Evolutionary conservation across 345 rosid genomes (phyloP).

Genomic region (Toxicodendron radicans): DNA sequence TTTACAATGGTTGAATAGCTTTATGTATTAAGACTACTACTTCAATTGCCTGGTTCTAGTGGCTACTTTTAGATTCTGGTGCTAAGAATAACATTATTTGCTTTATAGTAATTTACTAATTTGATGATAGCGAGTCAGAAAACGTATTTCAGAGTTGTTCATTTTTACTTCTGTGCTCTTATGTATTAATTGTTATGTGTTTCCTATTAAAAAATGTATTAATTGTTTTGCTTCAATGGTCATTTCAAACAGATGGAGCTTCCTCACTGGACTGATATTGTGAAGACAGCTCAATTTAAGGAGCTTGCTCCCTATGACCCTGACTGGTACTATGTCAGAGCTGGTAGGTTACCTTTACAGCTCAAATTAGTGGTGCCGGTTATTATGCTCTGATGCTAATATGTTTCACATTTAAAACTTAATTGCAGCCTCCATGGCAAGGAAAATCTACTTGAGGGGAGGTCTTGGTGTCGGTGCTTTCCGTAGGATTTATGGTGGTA

Average conservation of each 20-base stretch:
- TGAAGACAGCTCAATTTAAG: conserved; percentile 72
- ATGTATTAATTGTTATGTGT: neutral
- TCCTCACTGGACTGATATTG: conserved; percentile 86
- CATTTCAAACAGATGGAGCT: conserved; percentile 62
- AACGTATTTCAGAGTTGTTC: neutral
- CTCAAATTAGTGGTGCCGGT: neutral
- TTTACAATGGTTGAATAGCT: neutral
- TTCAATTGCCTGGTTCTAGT: neutral
- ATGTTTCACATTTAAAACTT: neutral
- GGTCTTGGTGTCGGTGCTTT: conserved; percentile 95
- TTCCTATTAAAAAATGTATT: neutral
- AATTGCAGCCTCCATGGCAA: conserved; percentile 80
- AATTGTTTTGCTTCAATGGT: neutral
- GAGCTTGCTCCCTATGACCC: conserved; percentile 96
- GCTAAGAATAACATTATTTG: neutral
- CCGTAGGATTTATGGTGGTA: conserved; percentile 78
- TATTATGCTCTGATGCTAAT: neutral
- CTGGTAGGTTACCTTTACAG: conserved; percentile 39
- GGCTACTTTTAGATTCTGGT: too few relatives aligned
- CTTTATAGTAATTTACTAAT: neutral
- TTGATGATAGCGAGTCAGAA: neutral
- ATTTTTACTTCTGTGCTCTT: neutral
- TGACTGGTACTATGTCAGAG: conserved; percentile 84
- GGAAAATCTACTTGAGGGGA: conserved; percentile 82
- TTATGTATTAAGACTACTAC: too few relatives aligned